Conservation (phyloP, 768 basidiomycete species). For the Lactarius hengduanensis region DNA sequence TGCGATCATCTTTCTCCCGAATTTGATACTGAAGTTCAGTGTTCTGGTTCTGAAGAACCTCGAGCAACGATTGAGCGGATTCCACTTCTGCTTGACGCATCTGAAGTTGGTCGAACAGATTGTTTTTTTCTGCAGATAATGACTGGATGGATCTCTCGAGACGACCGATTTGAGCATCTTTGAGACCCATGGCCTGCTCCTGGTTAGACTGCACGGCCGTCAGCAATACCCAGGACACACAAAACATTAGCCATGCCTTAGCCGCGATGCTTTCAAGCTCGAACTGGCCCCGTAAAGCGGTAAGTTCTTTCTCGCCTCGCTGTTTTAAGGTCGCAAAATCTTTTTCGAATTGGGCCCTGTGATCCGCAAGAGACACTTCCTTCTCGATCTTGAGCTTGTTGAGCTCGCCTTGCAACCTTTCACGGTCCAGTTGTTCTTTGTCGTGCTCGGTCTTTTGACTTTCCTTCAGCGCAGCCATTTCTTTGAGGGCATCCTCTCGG, state of each 20-base stretch:
- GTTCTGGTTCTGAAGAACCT: conserved; percentile 71
- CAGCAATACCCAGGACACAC: conserved; percentile 16
- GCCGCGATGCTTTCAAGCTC: conserved; percentile 72
- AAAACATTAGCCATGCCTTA: conserved; percentile 53
- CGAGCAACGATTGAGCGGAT: conserved; percentile 71
- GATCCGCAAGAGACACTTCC: conserved; percentile 56
- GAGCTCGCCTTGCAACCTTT: conserved; percentile 60
- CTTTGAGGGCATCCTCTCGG: conserved; percentile 72
- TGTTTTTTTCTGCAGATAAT: conserved; percentile 70
- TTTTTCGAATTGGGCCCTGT: conserved; percentile 70
- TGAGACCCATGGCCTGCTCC: conserved; percentile 61
- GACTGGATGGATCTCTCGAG: conserved; percentile 71
- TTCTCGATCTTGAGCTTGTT: conserved; percentile 59
- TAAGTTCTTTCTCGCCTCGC: conserved; percentile 71
- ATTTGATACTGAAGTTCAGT: conserved; percentile 87
- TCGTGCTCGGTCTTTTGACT: conserved; percentile 50
- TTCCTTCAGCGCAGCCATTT: conserved; percentile 53
- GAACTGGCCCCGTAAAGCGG: conserved; percentile 61
- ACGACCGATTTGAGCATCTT: conserved; percentile 59
- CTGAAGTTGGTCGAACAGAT: conserved; percentile 84
- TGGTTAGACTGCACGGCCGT: conserved; percentile 53
- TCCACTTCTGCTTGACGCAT: conserved; percentile 88
- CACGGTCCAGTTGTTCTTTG: conserved; percentile 46
- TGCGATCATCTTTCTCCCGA: conserved; percentile 73
- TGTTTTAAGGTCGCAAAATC: conserved; percentile 62